Evolutionary conservation across 192 early-diverging fungal genomes (phyloP).

Genomic region (Umbelopsis isabellina): DNA sequence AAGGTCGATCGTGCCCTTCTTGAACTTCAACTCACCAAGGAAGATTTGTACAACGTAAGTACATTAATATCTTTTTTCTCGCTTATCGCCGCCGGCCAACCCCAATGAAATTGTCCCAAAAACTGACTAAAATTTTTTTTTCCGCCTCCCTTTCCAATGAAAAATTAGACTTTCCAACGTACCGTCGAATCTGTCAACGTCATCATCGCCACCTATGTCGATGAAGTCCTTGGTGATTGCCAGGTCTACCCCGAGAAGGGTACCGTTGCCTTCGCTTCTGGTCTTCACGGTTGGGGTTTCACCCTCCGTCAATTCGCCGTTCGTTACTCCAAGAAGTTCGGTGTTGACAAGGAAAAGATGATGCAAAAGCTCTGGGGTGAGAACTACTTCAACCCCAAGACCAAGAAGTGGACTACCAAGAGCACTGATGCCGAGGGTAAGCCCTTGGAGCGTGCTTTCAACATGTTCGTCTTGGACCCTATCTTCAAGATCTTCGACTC

Average conservation of each 20-base stretch:
- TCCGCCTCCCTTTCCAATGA: neutral
- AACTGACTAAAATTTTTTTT: constrained; percentile 23
- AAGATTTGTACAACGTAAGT: constrained; percentile 83
- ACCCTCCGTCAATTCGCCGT: constrained; percentile 97
- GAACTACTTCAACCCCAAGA: constrained; percentile 97
- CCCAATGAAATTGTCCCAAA: neutral
- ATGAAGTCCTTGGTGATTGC: constrained; percentile 85
- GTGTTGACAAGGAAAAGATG: constrained; percentile 95
- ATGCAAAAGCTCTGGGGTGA: constrained; percentile 98
- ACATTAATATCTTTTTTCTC: constrained; percentile 10
- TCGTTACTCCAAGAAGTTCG: constrained; percentile 98
- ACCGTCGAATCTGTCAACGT: constrained; percentile 98
- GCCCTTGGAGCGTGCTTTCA: constrained; percentile 92
- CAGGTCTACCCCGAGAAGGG: constrained; percentile 94
- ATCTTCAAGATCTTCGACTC: constrained; percentile 96
- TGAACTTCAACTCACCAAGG: constrained; percentile 94
- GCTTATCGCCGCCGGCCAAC: neutral
- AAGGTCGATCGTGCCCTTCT: constrained; percentile 99
- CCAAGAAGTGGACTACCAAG: constrained; percentile 97
- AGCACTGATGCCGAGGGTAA: constrained; percentile 74
- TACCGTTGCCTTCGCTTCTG: constrained; percentile 97
- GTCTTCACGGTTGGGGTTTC: constrained; percentile 99
- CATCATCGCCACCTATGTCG: constrained; percentile 93
- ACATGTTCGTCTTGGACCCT: constrained; percentile 96
- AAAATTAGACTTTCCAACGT: constrained; percentile 82